Percentiles rank a stretch among this genome's conserved stretches.
Conservation (phyloP, 495 filamentous ascomycete genomes). For the Lasiosphaeria ovina region DNA sequence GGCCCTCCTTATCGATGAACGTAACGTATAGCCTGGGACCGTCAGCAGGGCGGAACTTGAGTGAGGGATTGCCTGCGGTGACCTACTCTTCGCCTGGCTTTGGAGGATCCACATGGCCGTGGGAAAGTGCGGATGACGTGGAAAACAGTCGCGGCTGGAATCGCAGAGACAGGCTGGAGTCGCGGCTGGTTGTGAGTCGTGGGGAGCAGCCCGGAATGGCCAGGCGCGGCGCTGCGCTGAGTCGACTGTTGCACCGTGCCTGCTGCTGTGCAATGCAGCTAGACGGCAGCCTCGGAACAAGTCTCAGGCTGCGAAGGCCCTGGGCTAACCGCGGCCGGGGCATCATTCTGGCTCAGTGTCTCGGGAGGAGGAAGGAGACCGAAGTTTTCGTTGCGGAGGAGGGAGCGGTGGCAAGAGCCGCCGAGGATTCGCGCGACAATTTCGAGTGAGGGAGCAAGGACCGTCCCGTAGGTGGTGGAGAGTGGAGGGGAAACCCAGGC, state of each 20-base stretch:
- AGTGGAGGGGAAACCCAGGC: neutral
- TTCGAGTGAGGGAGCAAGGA: neutral
- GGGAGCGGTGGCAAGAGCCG: neutral
- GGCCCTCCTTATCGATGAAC: constrained; percentile 91
- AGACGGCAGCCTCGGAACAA: constrained; percentile 14
- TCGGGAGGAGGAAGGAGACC: neutral
- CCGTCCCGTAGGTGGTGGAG: neutral
- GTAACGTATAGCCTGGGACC: constrained; percentile 73
- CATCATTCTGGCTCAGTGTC: constrained; percentile 22
- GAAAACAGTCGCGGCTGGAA: constrained; percentile 48
- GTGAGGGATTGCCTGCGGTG: neutral
- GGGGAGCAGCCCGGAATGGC: constrained; percentile 3
- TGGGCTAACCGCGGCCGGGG: constrained; percentile 19
- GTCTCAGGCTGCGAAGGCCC: constrained; percentile 21
- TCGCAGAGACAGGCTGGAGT: constrained; percentile 3
- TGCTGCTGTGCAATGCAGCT: constrained; percentile 23
- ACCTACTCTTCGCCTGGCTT: constrained; percentile 93
- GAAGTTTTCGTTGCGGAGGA: neutral
- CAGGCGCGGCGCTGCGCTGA: constrained; percentile 14
- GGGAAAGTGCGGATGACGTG: constrained; percentile 54
- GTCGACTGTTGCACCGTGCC: constrained; percentile 23
- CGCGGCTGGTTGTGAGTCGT: neutral
- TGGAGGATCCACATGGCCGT: constrained; percentile 80
- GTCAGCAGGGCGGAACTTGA: constrained; percentile 1
- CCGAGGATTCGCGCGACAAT: neutral